Base-by-base conservation (phyloP, 2,329 filamentous ascomycete genomes). In the Colletotrichum australisinense region DNA sequence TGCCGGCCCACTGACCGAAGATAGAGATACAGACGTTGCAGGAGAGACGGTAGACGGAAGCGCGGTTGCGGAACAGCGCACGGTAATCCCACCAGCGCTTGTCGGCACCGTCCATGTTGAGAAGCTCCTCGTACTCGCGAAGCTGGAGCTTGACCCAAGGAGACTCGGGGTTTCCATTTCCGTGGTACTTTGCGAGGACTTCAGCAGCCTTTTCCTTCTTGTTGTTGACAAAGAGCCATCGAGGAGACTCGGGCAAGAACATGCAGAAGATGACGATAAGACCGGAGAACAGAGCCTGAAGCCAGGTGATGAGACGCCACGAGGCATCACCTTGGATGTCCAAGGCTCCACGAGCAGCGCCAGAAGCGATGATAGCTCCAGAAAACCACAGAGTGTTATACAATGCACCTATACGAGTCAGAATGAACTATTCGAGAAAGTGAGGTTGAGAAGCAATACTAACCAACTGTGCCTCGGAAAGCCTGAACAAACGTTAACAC, bases 311-410 rank as follows among this genome's bases (percentile, higher is more conserved):
- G 38, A 87, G 78, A 19, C 80, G 78, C 83, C 84, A 86, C 6
- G 82, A 83, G 55, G 76, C 74, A 60, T 84, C 80, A 19, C 84
- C 82, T 4, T 80, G 77, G 9, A 79, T 76, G 55, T 85, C 82
- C 26, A 84, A 78, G 58, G 79, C 81, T 62, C 87, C 88, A 35
- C 85, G 84, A 11, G 85, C 84, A 5, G 84, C 85, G 49, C 86
- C 86, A n/a, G 84, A 83, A 1, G 88, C 85, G 26, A 88, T 80
- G 55, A 90, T 88, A 52, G 85, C 83, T n/a, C 86, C 86, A 8
- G 81, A 80, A 74, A 85, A 86, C 84, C 85, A 87, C 67, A 83
- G n/a, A n/a, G n/a, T n/a, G n/a, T n/a, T n/a, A n/a, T n/a, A n/a
- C n/a, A n/a, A n/a, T n/a, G n/a, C n/a, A n/a, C n/a, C n/a, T n/a